Evolutionary conservation across 805 yeast genomes (phyloP).

Genomic region (Hanseniaspora clermontiae): DNA sequence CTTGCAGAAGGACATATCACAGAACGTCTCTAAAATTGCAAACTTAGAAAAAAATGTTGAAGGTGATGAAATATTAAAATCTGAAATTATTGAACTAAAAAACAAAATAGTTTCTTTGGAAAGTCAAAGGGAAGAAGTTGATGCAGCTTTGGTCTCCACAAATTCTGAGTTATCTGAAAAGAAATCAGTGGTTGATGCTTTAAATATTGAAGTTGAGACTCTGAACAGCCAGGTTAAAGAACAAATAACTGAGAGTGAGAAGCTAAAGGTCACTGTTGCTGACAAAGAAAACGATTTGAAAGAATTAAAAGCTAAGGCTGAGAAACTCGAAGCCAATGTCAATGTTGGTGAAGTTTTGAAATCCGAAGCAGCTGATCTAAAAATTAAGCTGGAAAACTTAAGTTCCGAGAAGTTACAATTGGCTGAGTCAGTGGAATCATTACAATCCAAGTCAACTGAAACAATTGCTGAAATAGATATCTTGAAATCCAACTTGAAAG

Average conservation of each 20-base stretch:
- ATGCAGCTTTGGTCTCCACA: neutral
- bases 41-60: neutral
- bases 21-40: neutral
- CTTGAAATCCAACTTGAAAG: neutral
- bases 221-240: neutral
- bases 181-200: neutral
- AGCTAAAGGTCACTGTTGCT: neutral
- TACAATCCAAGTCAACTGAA: neutral
- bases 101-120: conserved; percentile 5
- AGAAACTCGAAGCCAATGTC: neutral
- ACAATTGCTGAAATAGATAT: neutral
- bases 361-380: neutral
- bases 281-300: neutral
- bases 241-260: neutral
- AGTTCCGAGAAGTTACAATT: neutral
- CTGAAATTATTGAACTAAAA: neutral
- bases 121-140: neutral
- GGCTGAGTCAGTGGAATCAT: neutral
- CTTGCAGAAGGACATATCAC: neutral
- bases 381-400: neutral
- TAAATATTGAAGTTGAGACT: neutral
- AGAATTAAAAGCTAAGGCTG: neutral
- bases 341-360: neutral
- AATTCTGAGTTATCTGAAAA: neutral
- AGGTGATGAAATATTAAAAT: neutral